Evolutionary conservation across 2,329 filamentous ascomycete species (phyloP).

Genomic region (Cladophialophora yegresii): DNA sequence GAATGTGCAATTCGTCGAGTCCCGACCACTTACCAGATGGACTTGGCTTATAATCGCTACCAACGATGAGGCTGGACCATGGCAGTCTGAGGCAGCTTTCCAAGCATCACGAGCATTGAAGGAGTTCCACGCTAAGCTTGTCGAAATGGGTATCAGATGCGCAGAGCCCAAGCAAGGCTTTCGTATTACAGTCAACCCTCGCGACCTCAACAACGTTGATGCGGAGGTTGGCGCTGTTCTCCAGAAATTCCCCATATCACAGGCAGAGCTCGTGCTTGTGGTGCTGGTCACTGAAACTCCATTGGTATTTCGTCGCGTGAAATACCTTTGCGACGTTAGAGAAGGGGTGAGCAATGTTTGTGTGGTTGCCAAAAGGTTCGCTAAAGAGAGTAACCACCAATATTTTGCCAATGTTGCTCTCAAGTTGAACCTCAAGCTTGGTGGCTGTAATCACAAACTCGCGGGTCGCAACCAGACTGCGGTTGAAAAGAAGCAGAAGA

Average conservation of each 20-base stretch:
- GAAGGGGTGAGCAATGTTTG: slow-evolving; percentile 71
- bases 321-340: slow-evolving; percentile 65
- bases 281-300: slow-evolving; percentile 59
- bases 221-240: not conserved
- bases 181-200: not conserved
- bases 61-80: not conserved
- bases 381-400: slow-evolving; percentile 42
- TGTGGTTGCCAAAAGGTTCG: slow-evolving; percentile 57
- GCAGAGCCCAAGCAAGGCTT: not conserved
- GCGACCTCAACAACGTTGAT: not conserved
- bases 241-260: not conserved
- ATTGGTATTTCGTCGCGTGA: slow-evolving; percentile 65
- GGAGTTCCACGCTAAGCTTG: not conserved
- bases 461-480: not conserved
- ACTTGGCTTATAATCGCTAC: slow-evolving; percentile 45
- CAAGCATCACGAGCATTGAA: not conserved
- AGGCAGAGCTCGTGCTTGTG: slow-evolving; percentile 56
- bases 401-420: slow-evolving; percentile 71
- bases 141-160: not conserved
- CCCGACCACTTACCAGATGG: slow-evolving; percentile 45
- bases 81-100: not conserved
- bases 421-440: slow-evolving; percentile 80
- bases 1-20: slow-evolving; percentile 40
- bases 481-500: slow-evolving; percentile 29
- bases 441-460: slow-evolving; percentile 67